Base-by-base conservation (phyloP, 331 rosid genomes). In the Phaseolus coccineus region DNA sequence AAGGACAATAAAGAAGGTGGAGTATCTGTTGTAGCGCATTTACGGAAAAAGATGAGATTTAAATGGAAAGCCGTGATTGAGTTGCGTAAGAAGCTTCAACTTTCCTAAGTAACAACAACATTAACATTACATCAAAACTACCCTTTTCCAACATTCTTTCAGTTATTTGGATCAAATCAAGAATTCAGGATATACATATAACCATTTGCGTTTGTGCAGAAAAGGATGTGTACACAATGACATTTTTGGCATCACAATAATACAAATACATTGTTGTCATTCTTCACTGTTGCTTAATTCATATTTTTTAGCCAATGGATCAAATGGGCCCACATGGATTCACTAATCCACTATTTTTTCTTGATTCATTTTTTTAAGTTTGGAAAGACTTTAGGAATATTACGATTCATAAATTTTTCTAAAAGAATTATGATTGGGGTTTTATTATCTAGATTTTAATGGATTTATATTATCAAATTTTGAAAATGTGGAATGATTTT, bases 1-100 rank as follows among this genome's bases (percentile, higher is more conserved):
- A 35, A 35, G 39, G 39, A 35, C 39, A 6, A 5, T 8, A 8
- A 40, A 40, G 47, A 42, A 42, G 47, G 47, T 42, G 51, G 51
- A 46, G 50, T 67, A 31, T 44, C 24, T 42, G 52, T 13, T 57
- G 68, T 30, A 80, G 27, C 11, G 15, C 75, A 81, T 81, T 81
- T 6, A 9, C 15, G 1, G 37, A 66, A 80, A 80, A 16, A 19
- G 61, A 59, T 64, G 22, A 22, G 69, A 25, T 70, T 69, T 63
- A 37, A 3, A 76, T 53, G 31, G 66, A 82, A 14, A 70, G 33
- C 69, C 74, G 33, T 71, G 62, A 62, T 2, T 44, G 30, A 14
- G 76, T 71, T 82, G 75, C 79, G 86, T 82, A 55, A 70, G 28
- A 82, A 51, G 78, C 37, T 77, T 77, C 63, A 52, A 71, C 69